These are phyloP conservation scores for Cyathus striatus DNA, from an alignment of 768 basidiomycete species.

Conservation along the genomic window DNA sequence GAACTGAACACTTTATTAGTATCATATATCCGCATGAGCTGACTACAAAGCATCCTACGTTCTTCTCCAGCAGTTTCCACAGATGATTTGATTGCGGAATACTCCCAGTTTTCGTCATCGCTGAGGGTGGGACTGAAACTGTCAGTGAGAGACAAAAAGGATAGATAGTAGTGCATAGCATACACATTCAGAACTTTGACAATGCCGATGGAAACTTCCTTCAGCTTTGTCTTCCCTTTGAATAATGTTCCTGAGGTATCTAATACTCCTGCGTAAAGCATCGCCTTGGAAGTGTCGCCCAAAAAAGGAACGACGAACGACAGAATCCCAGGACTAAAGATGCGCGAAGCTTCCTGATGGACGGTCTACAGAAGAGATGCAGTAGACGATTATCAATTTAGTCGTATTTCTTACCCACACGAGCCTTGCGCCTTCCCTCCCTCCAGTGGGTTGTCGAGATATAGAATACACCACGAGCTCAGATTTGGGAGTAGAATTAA, in stretches of 20 bases:
- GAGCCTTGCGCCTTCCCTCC: no score
- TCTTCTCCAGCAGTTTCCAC: slow-evolving; percentile 39
- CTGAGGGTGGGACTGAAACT: slow-evolving; percentile 44
- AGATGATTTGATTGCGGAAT: slow-evolving; percentile 38
- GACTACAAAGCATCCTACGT: slow-evolving; percentile 34
- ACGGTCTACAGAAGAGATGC: slow-evolving; percentile 19
- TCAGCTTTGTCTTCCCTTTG: slow-evolving; percentile 21
- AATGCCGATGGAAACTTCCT: slow-evolving; percentile 41
- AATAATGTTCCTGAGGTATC: slow-evolving; percentile 39
- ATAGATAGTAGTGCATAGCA: slow-evolving; percentile 9
- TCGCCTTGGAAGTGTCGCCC: slow-evolving; percentile 20
- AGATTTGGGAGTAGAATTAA: slow-evolving; percentile 31
- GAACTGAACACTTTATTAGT: slow-evolving; percentile 37
- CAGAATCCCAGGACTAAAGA: slow-evolving; percentile 39
- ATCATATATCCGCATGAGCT: no score
- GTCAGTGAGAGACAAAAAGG: slow-evolving; percentile 3
- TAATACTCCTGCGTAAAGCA: slow-evolving; percentile 43
- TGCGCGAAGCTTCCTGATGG: slow-evolving; percentile 27
- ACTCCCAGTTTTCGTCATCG: slow-evolving; percentile 47
- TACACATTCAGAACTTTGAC: slow-evolving; percentile 52
- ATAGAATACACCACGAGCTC: slow-evolving; percentile 30
- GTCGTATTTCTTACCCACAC: no score
- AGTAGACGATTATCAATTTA: no score
- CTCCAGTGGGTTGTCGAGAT: slow-evolving; percentile 14
- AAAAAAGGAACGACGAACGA: slow-evolving; percentile 38